Evolutionary conservation across 805 yeast species (phyloP).

Genomic region (Candida maltosa): DNA sequence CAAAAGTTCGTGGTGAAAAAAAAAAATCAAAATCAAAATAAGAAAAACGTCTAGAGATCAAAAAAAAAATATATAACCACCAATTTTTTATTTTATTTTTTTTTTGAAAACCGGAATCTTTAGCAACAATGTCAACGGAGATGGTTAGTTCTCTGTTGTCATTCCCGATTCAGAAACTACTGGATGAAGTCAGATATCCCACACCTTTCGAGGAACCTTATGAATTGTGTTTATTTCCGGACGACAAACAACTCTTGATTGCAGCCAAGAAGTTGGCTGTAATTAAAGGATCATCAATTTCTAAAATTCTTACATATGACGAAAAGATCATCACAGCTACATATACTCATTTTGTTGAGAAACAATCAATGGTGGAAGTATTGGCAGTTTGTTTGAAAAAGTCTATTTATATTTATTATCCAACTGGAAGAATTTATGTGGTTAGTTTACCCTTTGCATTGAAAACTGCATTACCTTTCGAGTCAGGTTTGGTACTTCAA

Average conservation of each 20-base stretch:
- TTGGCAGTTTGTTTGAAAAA: slow-evolving; percentile 62
- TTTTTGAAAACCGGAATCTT: neutral
- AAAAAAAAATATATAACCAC: no score
- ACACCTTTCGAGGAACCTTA: slow-evolving; percentile 10
- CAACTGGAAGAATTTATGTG: slow-evolving; percentile 55
- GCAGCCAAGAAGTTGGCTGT: slow-evolving; percentile 42
- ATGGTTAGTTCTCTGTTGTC: no score
- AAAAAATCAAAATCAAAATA: no score
- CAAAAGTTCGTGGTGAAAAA: no score
- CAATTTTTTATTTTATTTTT: no score
- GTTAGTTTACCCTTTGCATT: slow-evolving; percentile 70
- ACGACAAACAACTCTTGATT: slow-evolving; percentile 33
- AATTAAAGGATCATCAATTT: slow-evolving; percentile 44
- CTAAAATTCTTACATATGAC: slow-evolving; percentile 48
- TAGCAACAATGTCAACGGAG: neutral
- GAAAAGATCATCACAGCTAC: slow-evolving; percentile 57
- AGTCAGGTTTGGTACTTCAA: slow-evolving; percentile 66
- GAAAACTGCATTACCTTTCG: slow-evolving; percentile 58
- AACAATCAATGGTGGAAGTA: slow-evolving; percentile 7
- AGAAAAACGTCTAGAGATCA: no score
- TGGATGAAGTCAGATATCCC: slow-evolving; percentile 22
- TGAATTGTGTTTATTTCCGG: slow-evolving; percentile 18
- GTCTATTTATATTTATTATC: slow-evolving; percentile 59
- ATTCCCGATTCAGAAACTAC: slow-evolving; percentile 32
- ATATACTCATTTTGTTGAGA: slow-evolving; percentile 47